Conservation (phyloP, 1,139 yeast genomes). For the Suhomyces bolitotheri region DNA sequence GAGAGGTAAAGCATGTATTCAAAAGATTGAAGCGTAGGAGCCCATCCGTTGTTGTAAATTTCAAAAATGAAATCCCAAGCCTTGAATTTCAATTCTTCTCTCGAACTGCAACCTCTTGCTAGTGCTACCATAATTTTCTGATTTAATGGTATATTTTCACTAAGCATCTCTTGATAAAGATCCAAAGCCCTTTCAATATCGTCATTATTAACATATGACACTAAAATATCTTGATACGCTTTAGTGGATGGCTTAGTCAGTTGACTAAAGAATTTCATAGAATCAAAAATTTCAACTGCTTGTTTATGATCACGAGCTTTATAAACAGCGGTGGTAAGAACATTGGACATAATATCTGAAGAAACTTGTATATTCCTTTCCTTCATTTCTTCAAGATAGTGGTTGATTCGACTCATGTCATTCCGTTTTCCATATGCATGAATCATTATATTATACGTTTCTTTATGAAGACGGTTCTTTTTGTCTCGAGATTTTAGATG, state of each 20-base stretch:
- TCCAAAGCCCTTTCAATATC: conserved; percentile 75
- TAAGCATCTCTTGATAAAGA: conserved; percentile 68
- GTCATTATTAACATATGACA: conserved; percentile 60
- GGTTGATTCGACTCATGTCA: conserved; percentile 33
- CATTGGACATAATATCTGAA: conserved; percentile 58
- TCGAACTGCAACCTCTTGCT: conserved; percentile 71
- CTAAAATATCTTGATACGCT: conserved; percentile 71
- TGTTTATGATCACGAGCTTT: conserved; percentile 53
- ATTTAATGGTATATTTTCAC: conserved; percentile 27
- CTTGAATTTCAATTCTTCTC: conserved; percentile 45
- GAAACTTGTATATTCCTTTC: conserved; percentile 52
- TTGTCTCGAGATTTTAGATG: conserved; percentile 16
- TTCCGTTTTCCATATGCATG: conserved; percentile 42
- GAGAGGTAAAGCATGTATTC: conserved; percentile 73
- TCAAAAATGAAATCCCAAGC: conserved; percentile 84
- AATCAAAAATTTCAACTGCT: conserved; percentile 75
- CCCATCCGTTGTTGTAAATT: conserved; percentile 54
- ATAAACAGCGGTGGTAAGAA: conserved; percentile 65
- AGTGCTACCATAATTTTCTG: conserved; percentile 60
- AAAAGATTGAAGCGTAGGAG: conserved; percentile 53
- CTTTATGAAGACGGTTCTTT: conserved; percentile 24
- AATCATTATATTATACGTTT: conserved; percentile 38
- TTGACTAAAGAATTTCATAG: conserved; percentile 76
- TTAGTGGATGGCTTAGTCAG: conserved; percentile 63
- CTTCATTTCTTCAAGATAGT: conserved; percentile 51